Base-by-base conservation (phyloP, 768 basidiomycete genomes). In the Pleurotus cornucopiae region DNA sequence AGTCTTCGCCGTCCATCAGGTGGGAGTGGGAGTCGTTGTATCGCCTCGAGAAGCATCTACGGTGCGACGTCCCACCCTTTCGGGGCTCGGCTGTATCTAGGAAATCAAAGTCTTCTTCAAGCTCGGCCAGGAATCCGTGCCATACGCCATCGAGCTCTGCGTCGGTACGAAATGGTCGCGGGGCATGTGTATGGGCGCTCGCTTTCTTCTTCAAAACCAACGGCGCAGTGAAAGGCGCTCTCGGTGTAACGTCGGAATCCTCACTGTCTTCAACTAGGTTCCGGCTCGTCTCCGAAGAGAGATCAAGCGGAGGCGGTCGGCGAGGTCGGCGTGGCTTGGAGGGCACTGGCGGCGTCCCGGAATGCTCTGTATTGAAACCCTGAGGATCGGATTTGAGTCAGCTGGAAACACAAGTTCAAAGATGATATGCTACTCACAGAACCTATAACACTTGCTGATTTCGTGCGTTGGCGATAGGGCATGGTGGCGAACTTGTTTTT, bases 101-200 rank as follows among this genome's bases (percentile, higher is more conserved):
- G 51, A 53, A 41, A 41, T 59, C 57, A 26, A 37, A 26, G 38
- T 59, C 58, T 45, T 61, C 64, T 18, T 67, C 57, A 5, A 61
- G 59, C 30, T 67, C 68, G n/a, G 60, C 49, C 16, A 70, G 56
- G 39, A 70, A 69, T 4, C 62, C 62, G 46, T 67, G 58, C 68
- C 69, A 71, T 14, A 66, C 63, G 48, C 65, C 58, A 54, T 71
- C 69, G 41, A 69, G 57, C 54, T 68, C 64, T 18, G 58, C 43
- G 26, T 59, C 40, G 53, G 51, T 40, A 12, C 51, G 51, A 25
- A 21, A 25, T n/a, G 18, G 23, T 41, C 51, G 51, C 7, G n/a
- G 38, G 6, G 38, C 16, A 34, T 34, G 30, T 20, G 18, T 34
- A 39, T 20, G 6, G 18, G n/a, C 21, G 21, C 26, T 37, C 12